phyloP scores from a whole-genome alignment of 768 basidiomycete species.

The Lentinula sp. region DNA sequence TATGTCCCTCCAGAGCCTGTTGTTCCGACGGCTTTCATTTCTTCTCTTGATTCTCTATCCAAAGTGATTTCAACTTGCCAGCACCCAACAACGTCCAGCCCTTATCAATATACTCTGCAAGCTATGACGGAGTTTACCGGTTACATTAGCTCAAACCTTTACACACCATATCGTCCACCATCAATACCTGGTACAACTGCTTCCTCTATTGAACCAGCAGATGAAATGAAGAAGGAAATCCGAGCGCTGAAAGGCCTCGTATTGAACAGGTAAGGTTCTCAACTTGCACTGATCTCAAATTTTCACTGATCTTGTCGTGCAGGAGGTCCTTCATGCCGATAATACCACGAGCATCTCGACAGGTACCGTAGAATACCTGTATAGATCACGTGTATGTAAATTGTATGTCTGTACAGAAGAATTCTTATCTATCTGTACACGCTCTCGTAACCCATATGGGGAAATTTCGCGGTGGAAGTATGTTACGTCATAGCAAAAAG shows the following conservation, averaged over 20 bases:
- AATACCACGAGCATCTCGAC: background rate
- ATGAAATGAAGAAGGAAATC: constrained; percentile 70
- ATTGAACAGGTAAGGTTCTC: constrained; percentile 54
- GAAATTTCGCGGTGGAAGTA: background rate
- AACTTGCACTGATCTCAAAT: background rate
- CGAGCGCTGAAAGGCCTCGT: constrained; percentile 75
- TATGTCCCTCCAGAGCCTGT: constrained; percentile 27
- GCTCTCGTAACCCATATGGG: background rate
- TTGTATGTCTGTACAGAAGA: background rate
- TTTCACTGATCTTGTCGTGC: background rate
- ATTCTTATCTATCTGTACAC: background rate
- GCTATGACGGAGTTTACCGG: constrained; percentile 70
- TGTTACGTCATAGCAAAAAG: constrained; percentile 1
- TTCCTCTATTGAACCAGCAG: constrained; percentile 40
- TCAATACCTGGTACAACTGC: constrained; percentile 16
- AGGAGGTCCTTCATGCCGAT: constrained; percentile 25
- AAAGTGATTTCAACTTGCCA: constrained; percentile 29
- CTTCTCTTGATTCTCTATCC: constrained; percentile 29
- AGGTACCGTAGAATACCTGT: background rate
- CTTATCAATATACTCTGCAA: constrained; percentile 59
- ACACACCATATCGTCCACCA: constrained; percentile 39
- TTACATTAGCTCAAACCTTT: constrained; percentile 72
- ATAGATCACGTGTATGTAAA: background rate
- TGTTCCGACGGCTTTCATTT: constrained; percentile 30
- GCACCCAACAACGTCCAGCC: constrained; percentile 22